A percentile compares a stretch with the other conserved stretches of the same genome.
phyloP scores from a whole-genome alignment of 2,329 filamentous ascomycete species.

The Sarocladiaceae sp. region DNA sequence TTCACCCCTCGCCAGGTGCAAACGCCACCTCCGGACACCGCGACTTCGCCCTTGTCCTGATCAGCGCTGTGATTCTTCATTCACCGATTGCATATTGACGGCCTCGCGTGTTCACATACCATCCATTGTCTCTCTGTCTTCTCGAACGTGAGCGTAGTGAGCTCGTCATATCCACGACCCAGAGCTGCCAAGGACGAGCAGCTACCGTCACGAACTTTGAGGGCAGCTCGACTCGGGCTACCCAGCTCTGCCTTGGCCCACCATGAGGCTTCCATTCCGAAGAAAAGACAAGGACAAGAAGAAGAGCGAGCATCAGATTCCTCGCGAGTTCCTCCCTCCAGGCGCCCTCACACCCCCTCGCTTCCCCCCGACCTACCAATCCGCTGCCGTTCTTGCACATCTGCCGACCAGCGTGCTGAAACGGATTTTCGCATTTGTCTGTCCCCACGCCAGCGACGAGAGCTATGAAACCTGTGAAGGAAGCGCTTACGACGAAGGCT shows the following conservation, averaged over 20 bases:
- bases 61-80: too few species aligned
- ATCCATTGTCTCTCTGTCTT: too few species aligned
- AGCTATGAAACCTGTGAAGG: constrained; percentile 79
- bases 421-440: constrained; percentile 74
- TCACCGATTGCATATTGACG: too few species aligned
- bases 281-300: constrained; percentile 33
- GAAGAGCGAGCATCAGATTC: constrained; percentile 23
- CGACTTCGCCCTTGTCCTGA: too few species aligned
- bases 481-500: constrained; percentile 69
- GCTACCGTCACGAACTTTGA: neutral
- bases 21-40: constrained; percentile 1
- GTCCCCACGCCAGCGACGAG: constrained; percentile 72
- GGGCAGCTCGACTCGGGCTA: neutral
- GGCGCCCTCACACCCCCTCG: constrained; percentile 19
- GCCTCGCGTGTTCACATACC: too few species aligned
- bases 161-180: neutral
- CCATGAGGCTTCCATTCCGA: constrained; percentile 31
- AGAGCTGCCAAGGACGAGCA: constrained; percentile 1
- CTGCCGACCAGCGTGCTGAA: constrained; percentile 66
- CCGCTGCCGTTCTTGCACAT: constrained; percentile 37
- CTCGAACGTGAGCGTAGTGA: neutral
- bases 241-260: constrained; percentile 11
- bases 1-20: neutral
- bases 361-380: constrained; percentile 32
- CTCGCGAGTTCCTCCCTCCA: constrained; percentile 23